Evolutionary conservation across 768 basidiomycete genomes (phyloP).

Genomic region (Leccinum incarnatum): DNA sequence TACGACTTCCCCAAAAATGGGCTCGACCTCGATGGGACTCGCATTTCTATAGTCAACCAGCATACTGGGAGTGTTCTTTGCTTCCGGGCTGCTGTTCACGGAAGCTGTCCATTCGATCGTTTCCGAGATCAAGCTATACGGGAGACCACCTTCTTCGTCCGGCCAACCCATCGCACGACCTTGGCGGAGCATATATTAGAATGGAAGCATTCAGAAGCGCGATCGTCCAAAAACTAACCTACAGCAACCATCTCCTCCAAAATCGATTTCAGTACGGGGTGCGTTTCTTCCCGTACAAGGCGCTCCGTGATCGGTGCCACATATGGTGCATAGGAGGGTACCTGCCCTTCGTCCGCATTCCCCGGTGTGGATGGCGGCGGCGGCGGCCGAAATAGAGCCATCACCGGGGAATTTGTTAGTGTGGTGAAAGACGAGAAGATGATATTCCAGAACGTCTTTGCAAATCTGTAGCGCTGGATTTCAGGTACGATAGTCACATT

Average conservation of each 20-base stretch:
- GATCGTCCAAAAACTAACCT: slow-evolving; percentile 25
- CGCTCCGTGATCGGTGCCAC: slow-evolving; percentile 40
- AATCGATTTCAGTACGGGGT: slow-evolving; percentile 46
- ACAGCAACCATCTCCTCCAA: slow-evolving; percentile 46
- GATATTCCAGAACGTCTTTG: slow-evolving; percentile 66
- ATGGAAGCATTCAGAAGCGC: not conserved
- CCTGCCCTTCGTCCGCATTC: slow-evolving; percentile 15
- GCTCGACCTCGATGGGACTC: slow-evolving; percentile 65
- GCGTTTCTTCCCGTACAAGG: slow-evolving; percentile 40
- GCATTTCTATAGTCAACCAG: slow-evolving; percentile 49
- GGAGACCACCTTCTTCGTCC: slow-evolving; percentile 44
- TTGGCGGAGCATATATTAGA: slow-evolving; percentile 5
- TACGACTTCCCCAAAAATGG: slow-evolving; percentile 55
- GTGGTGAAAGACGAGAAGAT: slow-evolving; percentile 52
- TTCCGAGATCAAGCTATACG: slow-evolving; percentile 39
- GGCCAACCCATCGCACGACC: slow-evolving; percentile 37
- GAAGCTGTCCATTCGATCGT: slow-evolving; percentile 39
- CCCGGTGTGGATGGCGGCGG: slow-evolving; percentile 18
- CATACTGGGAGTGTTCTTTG: slow-evolving; percentile 57
- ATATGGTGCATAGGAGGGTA: slow-evolving; percentile 39
- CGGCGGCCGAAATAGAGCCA: slow-evolving; percentile 50
- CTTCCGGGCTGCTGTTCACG: slow-evolving; percentile 42
- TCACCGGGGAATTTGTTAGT: slow-evolving; percentile 46
- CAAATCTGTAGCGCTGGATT: slow-evolving; percentile 60
- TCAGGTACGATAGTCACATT: slow-evolving; percentile 48